Evolutionary conservation across 2,329 filamentous ascomycete genomes (phyloP), one percentile per base, ranked within the genome.

Genomic region (Nothophoma quercina): DNA sequence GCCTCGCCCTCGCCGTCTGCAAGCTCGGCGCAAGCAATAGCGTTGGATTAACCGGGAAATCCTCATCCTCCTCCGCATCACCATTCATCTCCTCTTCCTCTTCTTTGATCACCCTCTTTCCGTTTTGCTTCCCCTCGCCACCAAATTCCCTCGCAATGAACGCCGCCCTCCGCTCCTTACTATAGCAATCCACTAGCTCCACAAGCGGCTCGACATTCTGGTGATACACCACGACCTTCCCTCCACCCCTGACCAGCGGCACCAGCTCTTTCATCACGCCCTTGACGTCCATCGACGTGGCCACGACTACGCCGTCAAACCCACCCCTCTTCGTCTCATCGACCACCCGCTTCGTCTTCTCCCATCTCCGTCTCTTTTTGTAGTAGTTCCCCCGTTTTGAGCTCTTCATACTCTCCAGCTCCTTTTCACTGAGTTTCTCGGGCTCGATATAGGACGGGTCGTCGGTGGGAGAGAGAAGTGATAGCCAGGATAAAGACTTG

Each of bases 1-100:
- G 81, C 56, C 89, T 83, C 5, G 89, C 87, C 12, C 91, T 82
- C 39, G 88, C 90, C 2, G 88, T 95, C 77, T 98, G 93, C 45
- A 99, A 80, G 10, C 83, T 85, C 1, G 91, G 87, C 0, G 88
- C 90, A 0, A 98, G 82, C 4, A 99, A 73, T 43, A 96, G 76
- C 2, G 91, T 89, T 0, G 95, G 95, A 70, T 99, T 95, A 12
- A 97, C 74, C 0, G 91, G 90, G 69, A 96, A 98, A 62, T 96
- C 90, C 9, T 81, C 83, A 1, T 70, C 67, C 7, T 72, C 67
- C 5, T 67, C 57, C 9, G 52, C 59, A 9, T 58, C 63, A 2
- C 60, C 56, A 5, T 63, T 63, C 16, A 43, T 41, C 13, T 60
- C 58, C 15, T 71, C 33, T 9, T 41, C 26, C 12, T n/a, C 30